Conservation (phyloP, 75 land plant genomes). For the Pinus taeda region DNA sequence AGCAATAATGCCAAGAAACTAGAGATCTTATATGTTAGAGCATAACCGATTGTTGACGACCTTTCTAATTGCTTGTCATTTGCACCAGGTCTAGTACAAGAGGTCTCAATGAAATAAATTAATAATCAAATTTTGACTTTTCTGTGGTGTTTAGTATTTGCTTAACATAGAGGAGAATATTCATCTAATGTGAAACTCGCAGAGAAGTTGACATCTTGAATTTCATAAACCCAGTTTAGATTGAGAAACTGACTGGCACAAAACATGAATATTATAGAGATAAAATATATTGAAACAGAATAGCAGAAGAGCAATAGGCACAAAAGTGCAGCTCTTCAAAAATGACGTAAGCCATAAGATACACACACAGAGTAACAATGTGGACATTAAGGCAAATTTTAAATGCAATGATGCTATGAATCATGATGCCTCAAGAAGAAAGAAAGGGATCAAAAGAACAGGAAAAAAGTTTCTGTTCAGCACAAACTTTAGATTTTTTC, state of each 20-base stretch:
- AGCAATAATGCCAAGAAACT: not conserved
- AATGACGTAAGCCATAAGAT: not conserved
- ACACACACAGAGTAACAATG: not conserved
- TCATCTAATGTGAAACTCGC: too few species aligned
- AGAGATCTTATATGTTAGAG: not conserved
- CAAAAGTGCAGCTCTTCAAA: not conserved
- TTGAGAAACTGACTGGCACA: not conserved
- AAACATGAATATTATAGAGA: not conserved
- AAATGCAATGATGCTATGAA: not conserved
- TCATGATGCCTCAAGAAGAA: not conserved
- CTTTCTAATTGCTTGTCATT: not conserved
- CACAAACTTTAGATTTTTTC: not conserved
- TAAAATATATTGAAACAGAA: not conserved
- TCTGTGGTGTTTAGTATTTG: not conserved
- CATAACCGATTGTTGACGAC: not conserved
- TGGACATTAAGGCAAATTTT: not conserved
- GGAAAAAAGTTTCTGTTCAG: not conserved
- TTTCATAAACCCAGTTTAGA: not conserved
- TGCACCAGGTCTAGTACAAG: not conserved
- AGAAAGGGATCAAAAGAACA: not conserved
- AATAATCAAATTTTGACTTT: slow-evolving; percentile 1
- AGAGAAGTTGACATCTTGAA: not conserved
- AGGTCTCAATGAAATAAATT: not conserved
- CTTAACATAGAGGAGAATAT: too few species aligned
- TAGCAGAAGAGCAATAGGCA: not conserved